Evolutionary conservation across 768 basidiomycete species (phyloP).

Genomic region (Tulasnella sp.): DNA sequence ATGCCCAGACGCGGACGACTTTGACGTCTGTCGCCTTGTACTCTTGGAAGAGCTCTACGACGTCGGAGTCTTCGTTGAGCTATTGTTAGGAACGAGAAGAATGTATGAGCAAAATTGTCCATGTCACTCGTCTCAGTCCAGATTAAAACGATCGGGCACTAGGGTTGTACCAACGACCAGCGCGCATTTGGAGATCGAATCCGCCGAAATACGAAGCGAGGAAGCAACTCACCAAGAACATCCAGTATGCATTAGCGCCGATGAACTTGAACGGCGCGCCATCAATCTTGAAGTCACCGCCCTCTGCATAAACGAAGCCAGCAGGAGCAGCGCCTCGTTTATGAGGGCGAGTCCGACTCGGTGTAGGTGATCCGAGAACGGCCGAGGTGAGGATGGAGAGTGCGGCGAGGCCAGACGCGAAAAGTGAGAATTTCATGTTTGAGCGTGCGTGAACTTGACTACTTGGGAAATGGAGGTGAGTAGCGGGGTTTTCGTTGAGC

Average conservation of each 20-base stretch:
- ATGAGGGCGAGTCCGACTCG: not conserved
- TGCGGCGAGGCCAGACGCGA: not conserved
- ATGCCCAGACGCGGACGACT: conserved; percentile 15
- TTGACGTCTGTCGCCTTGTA: not conserved
- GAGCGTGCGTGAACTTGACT: too few relatives aligned
- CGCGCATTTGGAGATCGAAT: too few relatives aligned
- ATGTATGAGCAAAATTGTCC: not conserved
- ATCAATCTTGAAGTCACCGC: conserved; percentile 5
- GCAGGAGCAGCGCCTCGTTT: not conserved
- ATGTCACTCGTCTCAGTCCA: too few relatives aligned
- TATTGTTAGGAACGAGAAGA: not conserved
- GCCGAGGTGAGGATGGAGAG: not conserved
- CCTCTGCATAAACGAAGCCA: conserved; percentile 8
- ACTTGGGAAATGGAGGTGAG: too few relatives aligned
- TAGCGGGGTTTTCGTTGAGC: too few relatives aligned
- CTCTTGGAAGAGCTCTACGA: conserved; percentile 12
- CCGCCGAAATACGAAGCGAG: not conserved
- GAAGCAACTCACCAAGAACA: conserved; percentile 7
- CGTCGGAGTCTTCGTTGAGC: conserved; percentile 12
- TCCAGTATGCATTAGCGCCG: conserved; percentile 17
- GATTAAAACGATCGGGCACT: too few relatives aligned
- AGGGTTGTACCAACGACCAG: too few relatives aligned
- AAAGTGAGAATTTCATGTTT: not conserved
- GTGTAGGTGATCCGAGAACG: not conserved
- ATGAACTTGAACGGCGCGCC: conserved; percentile 7